Base-by-base conservation (phyloP, 345 rosid species). In the Aurinia saxatilis region DNA sequence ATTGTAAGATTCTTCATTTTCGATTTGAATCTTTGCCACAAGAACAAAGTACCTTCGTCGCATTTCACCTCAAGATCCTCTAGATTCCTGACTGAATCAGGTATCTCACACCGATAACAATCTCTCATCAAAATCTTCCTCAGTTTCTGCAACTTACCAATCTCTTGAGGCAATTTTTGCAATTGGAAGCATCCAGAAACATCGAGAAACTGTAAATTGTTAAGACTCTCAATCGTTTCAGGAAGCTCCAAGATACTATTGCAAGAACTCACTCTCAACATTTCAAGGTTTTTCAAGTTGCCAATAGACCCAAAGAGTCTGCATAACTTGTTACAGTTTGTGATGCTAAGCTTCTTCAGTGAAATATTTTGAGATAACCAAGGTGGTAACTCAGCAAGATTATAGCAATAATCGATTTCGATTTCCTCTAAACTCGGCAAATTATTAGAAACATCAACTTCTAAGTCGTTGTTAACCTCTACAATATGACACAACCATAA, bases 251-350 rank as follows among this genome's bases (percentile, higher is more conserved):
- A 2, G 44, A 86, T 70, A 25, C 23, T 56, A 13, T n/a, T 70
- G 37, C 93, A 88, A 3, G 82, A 75, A 67, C 65, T 35, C 2
- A 88, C 72, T 56, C 84, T 76, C 16, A 82, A 31, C 70, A 42
- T 55, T 56, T 83, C 68, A 3, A 88, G 71, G 27, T 76, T 73
- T 12, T 6, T 46, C 50, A 82, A 67, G 18, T 72, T 71, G 5
- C 79, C 71, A 0, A 83, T 76, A 55, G 49, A 60, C 18, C 63
- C 61, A 0, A 78, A 79, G 48, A 85, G 46, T 23, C 51, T 11
- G 1, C 63, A 18, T 9, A 88, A 60, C 40, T 77, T 78, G 65
- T 76, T 84, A 69, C 93, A 88, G 11, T 82, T 74, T 9, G 83
- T 80, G 76, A 86, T 72, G 58, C 67, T 74, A 23, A 80, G 80